Percentiles rank a stretch among this genome's conserved stretches.
These are phyloP conservation scores for Colletotrichum simmondsii DNA, from an alignment of 2,329 filamentous ascomycete species.

Conservation along the genomic window DNA sequence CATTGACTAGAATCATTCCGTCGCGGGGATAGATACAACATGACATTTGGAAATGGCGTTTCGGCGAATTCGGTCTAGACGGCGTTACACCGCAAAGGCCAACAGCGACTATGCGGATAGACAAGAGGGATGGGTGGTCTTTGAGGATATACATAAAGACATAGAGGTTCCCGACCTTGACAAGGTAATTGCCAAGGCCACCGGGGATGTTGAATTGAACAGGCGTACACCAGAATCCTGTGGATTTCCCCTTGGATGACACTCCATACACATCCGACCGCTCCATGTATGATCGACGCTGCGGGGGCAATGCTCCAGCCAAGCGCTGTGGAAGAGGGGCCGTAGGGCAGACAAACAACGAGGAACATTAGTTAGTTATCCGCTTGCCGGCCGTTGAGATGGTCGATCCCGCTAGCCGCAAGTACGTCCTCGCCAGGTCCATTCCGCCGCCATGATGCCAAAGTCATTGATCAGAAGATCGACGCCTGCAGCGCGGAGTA, in stretches of 20 bases:
- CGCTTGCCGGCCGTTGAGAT: background rate
- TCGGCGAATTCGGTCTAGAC: background rate
- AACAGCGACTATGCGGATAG: background rate
- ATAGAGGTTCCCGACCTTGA: background rate
- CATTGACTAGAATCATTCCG: background rate
- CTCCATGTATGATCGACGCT: constrained; percentile 28
- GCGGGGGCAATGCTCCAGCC: background rate
- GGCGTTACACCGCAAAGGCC: background rate
- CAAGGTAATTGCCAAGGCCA: background rate
- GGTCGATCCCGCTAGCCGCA: background rate
- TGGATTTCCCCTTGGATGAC: background rate
- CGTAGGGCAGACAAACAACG: background rate
- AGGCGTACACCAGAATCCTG: background rate
- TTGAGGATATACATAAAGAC: background rate
- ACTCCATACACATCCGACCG: constrained; percentile 27
- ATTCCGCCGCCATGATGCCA: background rate
- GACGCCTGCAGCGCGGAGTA: background rate
- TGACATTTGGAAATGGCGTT: background rate
- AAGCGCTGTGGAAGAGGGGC: background rate
- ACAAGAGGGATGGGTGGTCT: background rate
- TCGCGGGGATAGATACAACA: background rate
- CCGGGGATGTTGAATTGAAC: background rate
- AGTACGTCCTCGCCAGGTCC: background rate
- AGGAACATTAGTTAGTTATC: background rate
- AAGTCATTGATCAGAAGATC: background rate